Percentiles rank a stretch among this genome's conserved stretches.
Evolutionary conservation across 768 basidiomycete species (phyloP).

Genomic region (Lactifluus volemus): DNA sequence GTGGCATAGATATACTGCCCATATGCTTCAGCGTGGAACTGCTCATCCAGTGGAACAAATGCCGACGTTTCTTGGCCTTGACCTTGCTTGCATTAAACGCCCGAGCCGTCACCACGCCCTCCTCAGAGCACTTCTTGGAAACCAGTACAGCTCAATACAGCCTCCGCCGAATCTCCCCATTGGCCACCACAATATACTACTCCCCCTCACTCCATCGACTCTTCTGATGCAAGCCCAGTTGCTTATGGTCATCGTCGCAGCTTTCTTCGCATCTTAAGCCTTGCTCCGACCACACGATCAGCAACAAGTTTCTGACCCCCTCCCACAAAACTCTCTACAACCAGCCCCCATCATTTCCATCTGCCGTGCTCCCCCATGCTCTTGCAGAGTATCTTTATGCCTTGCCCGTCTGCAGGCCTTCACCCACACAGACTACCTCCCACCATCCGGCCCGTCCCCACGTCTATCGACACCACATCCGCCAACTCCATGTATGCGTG

Average conservation of each 20-base stretch:
- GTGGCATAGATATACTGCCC: too few species aligned
- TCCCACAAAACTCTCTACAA: not conserved
- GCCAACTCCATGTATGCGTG: conserved; percentile 8
- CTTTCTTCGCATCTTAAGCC: conserved; percentile 14
- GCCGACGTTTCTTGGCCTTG: too few species aligned
- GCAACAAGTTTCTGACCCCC: too few species aligned
- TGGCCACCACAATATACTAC: not conserved
- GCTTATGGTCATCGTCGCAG: conserved; percentile 14
- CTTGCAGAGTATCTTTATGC: conserved; percentile 9
- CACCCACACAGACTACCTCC: not conserved
- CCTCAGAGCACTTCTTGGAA: conserved; percentile 9
- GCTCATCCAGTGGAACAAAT: too few species aligned
- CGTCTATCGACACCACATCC: conserved; percentile 6
- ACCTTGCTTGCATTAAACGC: too few species aligned
- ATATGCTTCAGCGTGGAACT: too few species aligned
- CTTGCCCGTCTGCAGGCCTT: too few species aligned
- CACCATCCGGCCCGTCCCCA: conserved; percentile 9
- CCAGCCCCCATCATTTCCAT: conserved; percentile 2
- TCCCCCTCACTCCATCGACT: not conserved
- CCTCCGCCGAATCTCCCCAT: conserved; percentile 1
- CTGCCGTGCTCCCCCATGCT: conserved; percentile 7
- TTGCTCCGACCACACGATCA: not conserved
- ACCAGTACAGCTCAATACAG: conserved; percentile 1
- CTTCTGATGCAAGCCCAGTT: not conserved
- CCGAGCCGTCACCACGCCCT: conserved; percentile 12